These are phyloP conservation scores for Lipomyces yamanashiensis DNA, from an alignment of 805 yeast genomes.

Conservation along the genomic window DNA sequence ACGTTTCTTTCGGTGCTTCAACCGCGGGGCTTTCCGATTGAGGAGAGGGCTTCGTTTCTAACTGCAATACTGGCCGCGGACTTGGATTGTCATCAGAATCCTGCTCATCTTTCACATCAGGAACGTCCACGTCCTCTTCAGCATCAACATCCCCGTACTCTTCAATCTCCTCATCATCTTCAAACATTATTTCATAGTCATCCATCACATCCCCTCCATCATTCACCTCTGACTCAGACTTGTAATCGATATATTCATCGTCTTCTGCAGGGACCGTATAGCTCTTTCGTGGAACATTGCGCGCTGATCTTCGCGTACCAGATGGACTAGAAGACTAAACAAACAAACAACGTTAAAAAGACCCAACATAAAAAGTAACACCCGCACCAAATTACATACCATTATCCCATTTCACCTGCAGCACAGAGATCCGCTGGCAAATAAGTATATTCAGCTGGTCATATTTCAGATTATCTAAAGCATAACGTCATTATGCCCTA, in stretches of 20 bases:
- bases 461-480: too few species aligned
- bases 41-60: too few species aligned
- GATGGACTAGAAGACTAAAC: background rate
- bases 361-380: too few species aligned
- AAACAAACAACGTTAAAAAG: background rate
- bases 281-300: constrained; percentile 7
- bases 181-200: constrained; percentile 24
- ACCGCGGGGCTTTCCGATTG: too few species aligned
- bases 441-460: too few species aligned
- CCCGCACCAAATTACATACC: too few species aligned
- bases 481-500: too few species aligned
- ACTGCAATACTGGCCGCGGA: too few species aligned
- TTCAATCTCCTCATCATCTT: constrained; percentile 23
- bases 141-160: constrained; percentile 16
- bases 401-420: too few species aligned
- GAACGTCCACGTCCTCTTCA: constrained; percentile 2
- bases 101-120: background rate
- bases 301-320: constrained; percentile 15
- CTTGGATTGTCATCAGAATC: too few species aligned
- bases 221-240: background rate
- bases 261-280: constrained; percentile 5
- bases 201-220: constrained; percentile 4
- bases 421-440: too few species aligned
- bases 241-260: background rate
- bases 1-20: too few species aligned